Evolutionary conservation across 495 filamentous ascomycete species (phyloP).

Genomic region (Aspergillus taichungensis): DNA sequence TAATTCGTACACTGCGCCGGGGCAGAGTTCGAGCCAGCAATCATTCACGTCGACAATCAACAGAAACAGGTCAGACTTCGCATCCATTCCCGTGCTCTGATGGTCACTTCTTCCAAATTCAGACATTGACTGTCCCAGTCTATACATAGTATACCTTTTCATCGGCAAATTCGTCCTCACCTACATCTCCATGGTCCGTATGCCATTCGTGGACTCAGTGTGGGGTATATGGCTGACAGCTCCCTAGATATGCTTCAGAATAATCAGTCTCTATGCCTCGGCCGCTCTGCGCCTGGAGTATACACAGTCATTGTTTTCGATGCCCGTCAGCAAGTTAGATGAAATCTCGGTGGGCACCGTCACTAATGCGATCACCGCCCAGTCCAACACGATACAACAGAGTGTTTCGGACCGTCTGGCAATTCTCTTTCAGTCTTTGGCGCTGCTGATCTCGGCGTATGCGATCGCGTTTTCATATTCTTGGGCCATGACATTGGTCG

Average conservation of each 20-base stretch:
- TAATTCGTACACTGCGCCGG: slow-evolving; percentile 20
- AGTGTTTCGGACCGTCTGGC: slow-evolving; percentile 56
- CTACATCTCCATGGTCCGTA: slow-evolving; percentile 23
- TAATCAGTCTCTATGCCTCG: slow-evolving; percentile 33
- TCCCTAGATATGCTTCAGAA: slow-evolving; percentile 42
- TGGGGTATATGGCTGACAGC: background rate
- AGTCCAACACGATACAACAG: slow-evolving; percentile 54
- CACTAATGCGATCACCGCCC: slow-evolving; percentile 53
- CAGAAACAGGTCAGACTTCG: slow-evolving; percentile 14
- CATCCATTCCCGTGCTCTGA: background rate
- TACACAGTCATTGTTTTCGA: slow-evolving; percentile 23
- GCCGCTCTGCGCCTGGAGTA: slow-evolving; percentile 24
- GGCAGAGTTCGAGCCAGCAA: slow-evolving; percentile 11
- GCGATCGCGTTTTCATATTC: slow-evolving; percentile 42
- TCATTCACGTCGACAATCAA: slow-evolving; percentile 22
- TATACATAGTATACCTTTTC: slow-evolving; percentile 33
- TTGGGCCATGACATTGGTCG: slow-evolving; percentile 38
- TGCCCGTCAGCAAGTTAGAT: slow-evolving; percentile 24
- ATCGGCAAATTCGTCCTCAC: slow-evolving; percentile 27
- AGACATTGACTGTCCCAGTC: slow-evolving; percentile 2
- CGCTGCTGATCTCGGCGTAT: slow-evolving; percentile 43
- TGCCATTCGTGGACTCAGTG: background rate
- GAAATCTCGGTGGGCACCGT: slow-evolving; percentile 25
- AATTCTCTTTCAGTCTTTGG: slow-evolving; percentile 38
- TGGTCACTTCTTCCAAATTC: background rate